phyloP scores from a whole-genome alignment of 352 stramenopile genomes.

The Phytopythium cucurbitacearum region DNA sequence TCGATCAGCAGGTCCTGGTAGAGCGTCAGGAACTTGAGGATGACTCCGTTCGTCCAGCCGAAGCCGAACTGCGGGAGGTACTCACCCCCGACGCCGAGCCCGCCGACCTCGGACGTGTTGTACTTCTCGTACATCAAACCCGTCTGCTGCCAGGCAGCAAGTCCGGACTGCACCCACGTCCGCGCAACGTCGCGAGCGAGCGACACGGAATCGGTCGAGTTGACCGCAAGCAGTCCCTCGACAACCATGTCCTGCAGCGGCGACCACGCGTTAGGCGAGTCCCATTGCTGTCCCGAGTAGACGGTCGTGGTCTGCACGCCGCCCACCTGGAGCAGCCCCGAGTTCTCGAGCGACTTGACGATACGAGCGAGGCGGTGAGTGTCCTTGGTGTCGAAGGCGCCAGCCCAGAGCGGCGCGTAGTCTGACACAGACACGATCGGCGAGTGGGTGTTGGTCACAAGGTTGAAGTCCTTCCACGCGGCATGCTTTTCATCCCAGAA shows the following conservation, averaged over 20 bases:
- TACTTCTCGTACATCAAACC: slow-evolving; percentile 90
- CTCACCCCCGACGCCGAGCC: slow-evolving; percentile 73
- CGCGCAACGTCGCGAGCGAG: slow-evolving; percentile 49
- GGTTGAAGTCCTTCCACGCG: slow-evolving; percentile 72
- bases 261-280: slow-evolving; percentile 83
- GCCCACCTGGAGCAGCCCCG: slow-evolving; percentile 53
- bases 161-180: slow-evolving; percentile 61
- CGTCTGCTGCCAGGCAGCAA: slow-evolving; percentile 60
- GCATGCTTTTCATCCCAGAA: slow-evolving; percentile 56
- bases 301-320: slow-evolving; percentile 68
- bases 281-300: slow-evolving; percentile 85
- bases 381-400: slow-evolving; percentile 47
- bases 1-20: slow-evolving; percentile 60
- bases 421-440: slow-evolving; percentile 53
- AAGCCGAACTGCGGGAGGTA: slow-evolving; percentile 89
- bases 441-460: slow-evolving; percentile 46
- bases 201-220: slow-evolving; percentile 36
- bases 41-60: slow-evolving; percentile 84
- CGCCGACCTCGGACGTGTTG: slow-evolving; percentile 62
- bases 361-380: slow-evolving; percentile 37
- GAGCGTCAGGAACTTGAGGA: slow-evolving; percentile 82
- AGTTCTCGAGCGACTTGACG: slow-evolving; percentile 43
- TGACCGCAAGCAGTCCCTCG: slow-evolving; percentile 61
- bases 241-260: slow-evolving; percentile 81
- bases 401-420: slow-evolving; percentile 77